Evolutionary conservation across 345 rosid species (phyloP).

Genomic region (Arabidopsis arenosa): DNA sequence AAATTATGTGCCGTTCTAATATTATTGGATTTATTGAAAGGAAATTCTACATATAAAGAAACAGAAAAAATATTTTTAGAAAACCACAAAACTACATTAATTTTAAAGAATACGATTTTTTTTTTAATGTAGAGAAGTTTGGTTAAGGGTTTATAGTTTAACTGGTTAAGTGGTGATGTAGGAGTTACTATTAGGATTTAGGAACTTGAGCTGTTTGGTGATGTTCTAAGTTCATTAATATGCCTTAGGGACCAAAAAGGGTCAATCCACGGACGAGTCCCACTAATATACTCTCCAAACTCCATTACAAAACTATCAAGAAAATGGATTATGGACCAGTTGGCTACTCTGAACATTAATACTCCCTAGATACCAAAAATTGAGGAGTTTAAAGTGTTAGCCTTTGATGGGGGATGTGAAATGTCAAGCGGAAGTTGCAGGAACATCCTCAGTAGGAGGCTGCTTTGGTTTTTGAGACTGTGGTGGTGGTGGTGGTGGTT

Average conservation of each 20-base stretch:
- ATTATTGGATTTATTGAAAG: too few species aligned
- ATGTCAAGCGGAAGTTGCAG: slow-evolving; percentile 72
- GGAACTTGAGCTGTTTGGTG: slow-evolving; percentile 1
- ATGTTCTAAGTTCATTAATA: slow-evolving; percentile 7
- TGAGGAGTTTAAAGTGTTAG: slow-evolving; percentile 38
- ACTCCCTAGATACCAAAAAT: slow-evolving; percentile 27
- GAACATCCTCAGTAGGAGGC: slow-evolving; percentile 65
- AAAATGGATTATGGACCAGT: neutral
- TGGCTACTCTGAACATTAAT: slow-evolving; percentile 37
- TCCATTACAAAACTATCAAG: slow-evolving; percentile 20
- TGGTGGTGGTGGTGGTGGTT: slow-evolving; percentile 40
- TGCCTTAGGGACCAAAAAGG: slow-evolving; percentile 12
- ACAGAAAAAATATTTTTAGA: too few species aligned
- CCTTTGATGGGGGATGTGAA: slow-evolving; percentile 9
- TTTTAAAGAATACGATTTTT: neutral
- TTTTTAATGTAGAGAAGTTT: neutral
- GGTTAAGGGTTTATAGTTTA: neutral
- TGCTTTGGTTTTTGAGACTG: slow-evolving; percentile 32
- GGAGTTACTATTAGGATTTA: neutral
- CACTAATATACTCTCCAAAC: slow-evolving; percentile 7
- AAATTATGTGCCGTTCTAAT: too few species aligned
- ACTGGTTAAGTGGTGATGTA: neutral
- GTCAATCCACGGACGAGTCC: slow-evolving; percentile 29
- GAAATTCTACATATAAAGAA: too few species aligned
- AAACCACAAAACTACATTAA: neutral